Evolutionary conservation across 129 eudicot genomes (phyloP).

Genomic region (Apium graveolens): DNA sequence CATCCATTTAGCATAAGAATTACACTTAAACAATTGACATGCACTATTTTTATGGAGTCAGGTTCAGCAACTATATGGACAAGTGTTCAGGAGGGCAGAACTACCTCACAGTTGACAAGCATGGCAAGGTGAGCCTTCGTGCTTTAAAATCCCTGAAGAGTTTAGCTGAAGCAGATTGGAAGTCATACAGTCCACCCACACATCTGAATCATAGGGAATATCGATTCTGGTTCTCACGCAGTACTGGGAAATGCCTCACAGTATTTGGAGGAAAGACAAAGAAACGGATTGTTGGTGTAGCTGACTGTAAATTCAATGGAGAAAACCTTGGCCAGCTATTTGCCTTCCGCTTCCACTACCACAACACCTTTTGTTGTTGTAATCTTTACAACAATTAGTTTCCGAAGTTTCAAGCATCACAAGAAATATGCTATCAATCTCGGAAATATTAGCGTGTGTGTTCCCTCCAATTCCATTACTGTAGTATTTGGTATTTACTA

Average conservation of each 20-base stretch:
- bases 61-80: conserved; percentile 77
- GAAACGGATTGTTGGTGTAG: conserved; percentile 54
- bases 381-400: conserved; percentile 33
- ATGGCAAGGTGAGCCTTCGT: conserved; percentile 47
- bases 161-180: conserved; percentile 66
- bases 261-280: conserved; percentile 41
- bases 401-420: neutral
- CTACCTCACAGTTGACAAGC: conserved; percentile 54
- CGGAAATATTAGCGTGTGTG: conserved; percentile 37
- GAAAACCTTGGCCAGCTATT: conserved; percentile 50
- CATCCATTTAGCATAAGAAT: neutral
- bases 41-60: conserved; percentile 9
- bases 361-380: conserved; percentile 55
- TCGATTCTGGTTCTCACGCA: conserved; percentile 59
- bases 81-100: conserved; percentile 54
- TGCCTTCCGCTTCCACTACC: conserved; percentile 74
- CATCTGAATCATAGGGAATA: conserved; percentile 44
- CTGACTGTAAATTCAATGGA: conserved; percentile 62
- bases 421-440: conserved; percentile 25
- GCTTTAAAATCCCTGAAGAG: conserved; percentile 36
- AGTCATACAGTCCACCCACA: conserved; percentile 53
- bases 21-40: neutral
- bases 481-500: conserved; percentile 32
- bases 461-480: conserved; percentile 63
- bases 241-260: conserved; percentile 64